Evolutionary conservation across 176 grass and related monocot species (phyloP).

Genomic region (Paspalum notatum): DNA sequence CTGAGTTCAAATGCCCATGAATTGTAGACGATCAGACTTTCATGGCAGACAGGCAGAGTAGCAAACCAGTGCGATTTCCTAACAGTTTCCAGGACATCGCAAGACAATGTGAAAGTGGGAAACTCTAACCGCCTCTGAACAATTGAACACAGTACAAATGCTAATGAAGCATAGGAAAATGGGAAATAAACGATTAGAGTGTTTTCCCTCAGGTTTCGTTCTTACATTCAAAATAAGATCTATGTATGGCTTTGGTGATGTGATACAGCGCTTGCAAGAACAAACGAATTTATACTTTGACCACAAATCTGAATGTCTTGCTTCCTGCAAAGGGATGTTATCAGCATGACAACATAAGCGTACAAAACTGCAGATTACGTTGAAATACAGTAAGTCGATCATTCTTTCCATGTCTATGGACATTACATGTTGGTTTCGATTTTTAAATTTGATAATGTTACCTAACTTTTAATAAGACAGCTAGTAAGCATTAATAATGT

Average conservation of each 20-base stretch:
- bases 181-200: conserved; percentile 25
- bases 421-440: not conserved
- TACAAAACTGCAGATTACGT: conserved; percentile 20
- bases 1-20: not conserved
- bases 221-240: conserved; percentile 91
- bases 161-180: conserved; percentile 14
- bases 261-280: conserved; percentile 70
- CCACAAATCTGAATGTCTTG: conserved; percentile 71
- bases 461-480: conserved; percentile 14
- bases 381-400: too few relatives aligned
- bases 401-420: not conserved
- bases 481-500: not conserved
- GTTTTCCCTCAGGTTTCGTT: conserved; percentile 26
- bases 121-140: conserved; percentile 2
- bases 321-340: conserved; percentile 48
- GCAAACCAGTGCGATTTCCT: not conserved
- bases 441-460: not conserved
- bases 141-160: not conserved
- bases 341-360: conserved; percentile 12
- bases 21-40: not conserved
- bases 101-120: not conserved
- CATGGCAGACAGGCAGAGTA: conserved; percentile 4
- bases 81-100: conserved; percentile 17
- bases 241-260: conserved; percentile 53
- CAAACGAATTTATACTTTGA: conserved; percentile 85